Evolutionary conservation across 2,329 filamentous ascomycete genomes (phyloP), one percentile per base, ranked within the genome.

Genomic region (Ambrosiella xylebori): DNA sequence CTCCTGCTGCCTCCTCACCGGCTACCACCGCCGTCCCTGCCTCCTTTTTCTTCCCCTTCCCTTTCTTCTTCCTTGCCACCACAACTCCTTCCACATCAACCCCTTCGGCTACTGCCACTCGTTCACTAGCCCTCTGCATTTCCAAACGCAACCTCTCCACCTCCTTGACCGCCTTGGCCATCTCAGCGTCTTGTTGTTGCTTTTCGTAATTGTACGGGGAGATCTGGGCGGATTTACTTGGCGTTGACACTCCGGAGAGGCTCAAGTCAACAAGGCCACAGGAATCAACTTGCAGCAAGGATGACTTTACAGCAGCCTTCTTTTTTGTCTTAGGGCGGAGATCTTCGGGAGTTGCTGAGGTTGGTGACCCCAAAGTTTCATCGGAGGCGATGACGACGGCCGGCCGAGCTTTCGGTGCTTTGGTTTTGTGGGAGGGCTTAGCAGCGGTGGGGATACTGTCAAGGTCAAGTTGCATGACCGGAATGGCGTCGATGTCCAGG

Each of bases 401-500:
- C 60, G 80, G 80, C 1, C 76, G 73, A 4, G 74, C 70, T 63
- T 75, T 74, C 17, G 72, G 68, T 40, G 68, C 66, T 61, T 70
- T 64, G 61, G 69, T 63, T 60, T 66, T 60, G 12, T 65, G 59
- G 54, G 61, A 64, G 55, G 66, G 64, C 1, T 41, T 35, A 7
- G 51, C 54, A 57, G 54, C 67, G 57, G 53, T 63, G 59, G 55
- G 55, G 7, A 76, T 68, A 61, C 77, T 78, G 38, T 84, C 82
- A 7, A 96, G 77, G 61, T 94, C 84, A 52, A 98, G 76, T 67
- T 95, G 83, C 82, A 98, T 93, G 65, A 98, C 91, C 1, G 93
- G 93, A 64, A 98, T 98, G 1, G 88, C 81, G 69, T 98, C 93
- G 49, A 98, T 84, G 66, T 98, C 91, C 7, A 97, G 73, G 50